These are phyloP conservation scores for Trichoderma lentiforme DNA, from an alignment of 2,329 filamentous ascomycete species.

Conservation along the genomic window DNA sequence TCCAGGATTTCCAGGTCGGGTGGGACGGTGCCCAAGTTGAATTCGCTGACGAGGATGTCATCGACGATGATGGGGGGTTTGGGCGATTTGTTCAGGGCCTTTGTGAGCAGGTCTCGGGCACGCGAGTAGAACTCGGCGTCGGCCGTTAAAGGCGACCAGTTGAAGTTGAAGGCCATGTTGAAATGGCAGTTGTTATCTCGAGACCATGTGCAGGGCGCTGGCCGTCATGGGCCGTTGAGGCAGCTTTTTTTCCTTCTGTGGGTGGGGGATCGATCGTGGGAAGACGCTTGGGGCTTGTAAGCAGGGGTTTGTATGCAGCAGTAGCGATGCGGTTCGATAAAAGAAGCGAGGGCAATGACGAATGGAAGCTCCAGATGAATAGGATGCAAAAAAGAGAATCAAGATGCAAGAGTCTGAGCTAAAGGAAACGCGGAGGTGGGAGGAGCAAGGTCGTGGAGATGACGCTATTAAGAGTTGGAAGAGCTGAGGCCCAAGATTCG, in stretches of 20 bases:
- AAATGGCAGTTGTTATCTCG: conserved; percentile 42
- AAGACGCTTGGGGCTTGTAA: conserved; percentile 1
- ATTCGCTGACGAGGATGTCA: conserved; percentile 96
- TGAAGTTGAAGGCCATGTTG: conserved; percentile 99
- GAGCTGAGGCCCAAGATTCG: conserved; percentile 6
- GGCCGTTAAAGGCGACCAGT: conserved; percentile 98
- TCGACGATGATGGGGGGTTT: conserved; percentile 99
- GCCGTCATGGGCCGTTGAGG: conserved; percentile 20
- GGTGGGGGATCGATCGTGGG: conserved; percentile 12
- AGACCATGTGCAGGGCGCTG: conserved; percentile 31
- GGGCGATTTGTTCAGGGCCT: conserved; percentile 93
- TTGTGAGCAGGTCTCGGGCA: conserved; percentile 89
- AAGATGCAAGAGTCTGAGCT: not conserved
- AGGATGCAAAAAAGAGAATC: not conserved
- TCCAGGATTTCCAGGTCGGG: conserved; percentile 96
- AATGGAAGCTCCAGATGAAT: not conserved
- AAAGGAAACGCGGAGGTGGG: conserved; percentile 6
- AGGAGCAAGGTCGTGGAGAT: conserved; percentile 11
- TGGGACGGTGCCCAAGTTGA: conserved; percentile 92
- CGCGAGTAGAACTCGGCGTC: conserved; percentile 88
- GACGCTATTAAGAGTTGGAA: conserved; percentile 15
- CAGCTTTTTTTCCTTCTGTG: not conserved
- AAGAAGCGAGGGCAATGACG: not conserved
- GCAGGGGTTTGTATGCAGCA: not conserved
- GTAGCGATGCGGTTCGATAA: not conserved